phyloP scores from a whole-genome alignment of 805 yeast species.

The Zygotorulaspora sp. region DNA sequence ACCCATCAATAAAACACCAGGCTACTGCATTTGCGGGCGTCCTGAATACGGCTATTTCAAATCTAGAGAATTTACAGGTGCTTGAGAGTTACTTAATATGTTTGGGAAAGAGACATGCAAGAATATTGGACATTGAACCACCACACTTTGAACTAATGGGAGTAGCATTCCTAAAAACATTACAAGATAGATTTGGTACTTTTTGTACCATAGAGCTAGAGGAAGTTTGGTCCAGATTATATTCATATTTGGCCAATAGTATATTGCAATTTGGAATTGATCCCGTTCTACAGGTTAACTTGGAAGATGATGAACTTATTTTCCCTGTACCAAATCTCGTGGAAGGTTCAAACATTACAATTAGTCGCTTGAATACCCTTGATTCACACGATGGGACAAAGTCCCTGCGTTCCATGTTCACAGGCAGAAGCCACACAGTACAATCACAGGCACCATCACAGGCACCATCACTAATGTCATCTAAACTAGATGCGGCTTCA shows the following conservation, averaged over 20 bases:
- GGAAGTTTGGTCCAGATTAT: conserved; percentile 65
- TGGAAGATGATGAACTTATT: conserved; percentile 15
- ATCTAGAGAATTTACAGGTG: conserved; percentile 53
- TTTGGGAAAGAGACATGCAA: conserved; percentile 69
- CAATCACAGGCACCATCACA: neutral
- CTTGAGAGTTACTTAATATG: conserved; percentile 57
- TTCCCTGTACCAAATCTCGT: conserved; percentile 23
- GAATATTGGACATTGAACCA: conserved; percentile 70
- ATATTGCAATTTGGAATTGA: conserved; percentile 49
- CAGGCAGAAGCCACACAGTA: neutral
- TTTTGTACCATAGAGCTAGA: conserved; percentile 58
- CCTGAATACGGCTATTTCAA: conserved; percentile 58
- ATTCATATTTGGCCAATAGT: conserved; percentile 63
- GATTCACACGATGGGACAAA: conserved; percentile 1
- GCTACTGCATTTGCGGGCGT: conserved; percentile 79
- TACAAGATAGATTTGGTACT: conserved; percentile 54
- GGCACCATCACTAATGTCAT: too few species aligned
- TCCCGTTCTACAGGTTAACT: conserved; percentile 36
- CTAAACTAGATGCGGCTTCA: neutral
- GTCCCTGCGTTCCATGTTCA: conserved; percentile 1
- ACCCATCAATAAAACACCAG: conserved; percentile 75
- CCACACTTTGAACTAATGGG: conserved; percentile 70
- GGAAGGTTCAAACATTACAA: conserved; percentile 12
- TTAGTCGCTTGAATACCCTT: conserved; percentile 9
- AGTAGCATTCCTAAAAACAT: conserved; percentile 61